These are phyloP conservation scores for Glycine soja DNA, from an alignment of 306 rosid genomes.

Conservation along the genomic window DNA sequence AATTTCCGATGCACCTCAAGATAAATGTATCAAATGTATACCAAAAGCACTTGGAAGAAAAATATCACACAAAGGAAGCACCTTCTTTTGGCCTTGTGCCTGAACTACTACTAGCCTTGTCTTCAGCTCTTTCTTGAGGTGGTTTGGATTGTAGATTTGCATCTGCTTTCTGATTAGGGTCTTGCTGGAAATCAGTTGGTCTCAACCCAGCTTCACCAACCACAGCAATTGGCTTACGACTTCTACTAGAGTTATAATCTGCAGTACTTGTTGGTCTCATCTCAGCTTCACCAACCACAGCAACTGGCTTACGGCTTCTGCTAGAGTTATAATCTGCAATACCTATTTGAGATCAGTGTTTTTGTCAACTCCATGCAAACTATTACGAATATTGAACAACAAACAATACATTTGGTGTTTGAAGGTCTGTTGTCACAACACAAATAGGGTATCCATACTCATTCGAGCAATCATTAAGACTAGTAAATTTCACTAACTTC, in stretches of 20 bases:
- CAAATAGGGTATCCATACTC: slow-evolving; percentile 3
- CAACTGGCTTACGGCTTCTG: slow-evolving; percentile 52
- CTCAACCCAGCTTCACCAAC: slow-evolving; percentile 47
- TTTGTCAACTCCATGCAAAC: slow-evolving; percentile 41
- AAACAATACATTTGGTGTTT: slow-evolving; percentile 11
- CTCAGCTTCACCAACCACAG: slow-evolving; percentile 48
- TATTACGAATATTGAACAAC: slow-evolving; percentile 19
- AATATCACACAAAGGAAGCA: slow-evolving; percentile 41
- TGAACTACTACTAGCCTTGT: slow-evolving; percentile 80
- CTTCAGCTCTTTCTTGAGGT: slow-evolving; percentile 60
- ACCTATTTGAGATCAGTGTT: slow-evolving; percentile 53
- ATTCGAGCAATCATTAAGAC: slow-evolving; percentile 21
- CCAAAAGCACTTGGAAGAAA: slow-evolving; percentile 17
- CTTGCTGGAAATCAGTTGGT: slow-evolving; percentile 53
- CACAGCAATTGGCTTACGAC: slow-evolving; percentile 47
- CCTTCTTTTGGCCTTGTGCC: slow-evolving; percentile 91
- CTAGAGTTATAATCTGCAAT: slow-evolving; percentile 46
- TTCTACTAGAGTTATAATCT: slow-evolving; percentile 51
- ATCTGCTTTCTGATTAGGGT: slow-evolving; percentile 48
- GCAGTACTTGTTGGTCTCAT: slow-evolving; percentile 53
- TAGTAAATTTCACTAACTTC: background rate
- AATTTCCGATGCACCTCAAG: slow-evolving; percentile 19
- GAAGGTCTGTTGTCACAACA: slow-evolving; percentile 5
- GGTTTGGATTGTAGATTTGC: slow-evolving; percentile 45
- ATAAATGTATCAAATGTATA: slow-evolving; percentile 29